Evolutionary conservation across 2,329 filamentous ascomycete species (phyloP).

Genomic region (Hirsutella minnesotensis): DNA sequence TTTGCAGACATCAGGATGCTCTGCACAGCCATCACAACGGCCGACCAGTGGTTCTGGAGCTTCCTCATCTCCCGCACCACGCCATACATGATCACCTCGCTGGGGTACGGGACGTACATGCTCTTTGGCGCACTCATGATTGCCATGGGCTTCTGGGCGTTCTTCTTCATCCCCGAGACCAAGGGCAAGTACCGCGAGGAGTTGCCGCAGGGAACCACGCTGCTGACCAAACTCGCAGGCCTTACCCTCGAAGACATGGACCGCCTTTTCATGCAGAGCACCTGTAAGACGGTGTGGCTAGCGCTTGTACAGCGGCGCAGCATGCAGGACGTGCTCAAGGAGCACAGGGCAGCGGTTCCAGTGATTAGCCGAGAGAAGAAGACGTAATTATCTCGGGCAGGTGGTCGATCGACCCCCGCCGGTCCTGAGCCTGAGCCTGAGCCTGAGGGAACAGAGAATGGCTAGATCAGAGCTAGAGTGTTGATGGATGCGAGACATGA

Average conservation of each 20-base stretch:
- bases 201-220: background rate
- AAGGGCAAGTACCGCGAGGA: constrained; percentile 22
- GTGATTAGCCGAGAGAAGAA: background rate
- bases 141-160: constrained; percentile 31
- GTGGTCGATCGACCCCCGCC: background rate
- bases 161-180: constrained; percentile 39
- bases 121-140: constrained; percentile 36
- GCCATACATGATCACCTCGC: constrained; percentile 27
- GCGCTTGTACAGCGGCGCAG: background rate
- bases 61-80: constrained; percentile 27
- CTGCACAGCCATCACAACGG: constrained; percentile 20
- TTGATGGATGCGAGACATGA: background rate
- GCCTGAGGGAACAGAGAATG: too few relatives aligned
- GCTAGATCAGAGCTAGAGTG: too few relatives aligned
- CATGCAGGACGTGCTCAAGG: constrained; percentile 1
- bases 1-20: constrained; percentile 21
- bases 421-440: background rate
- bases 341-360: background rate
- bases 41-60: constrained; percentile 25
- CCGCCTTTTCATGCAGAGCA: constrained; percentile 15
- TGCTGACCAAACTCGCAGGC: constrained; percentile 8
- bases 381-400: background rate
- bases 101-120: constrained; percentile 38
- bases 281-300: constrained; percentile 19
- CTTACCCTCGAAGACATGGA: constrained; percentile 38